These are phyloP conservation scores for Yamadazyma sp. DNA, from an alignment of 805 yeast species.

Conservation along the genomic window DNA sequence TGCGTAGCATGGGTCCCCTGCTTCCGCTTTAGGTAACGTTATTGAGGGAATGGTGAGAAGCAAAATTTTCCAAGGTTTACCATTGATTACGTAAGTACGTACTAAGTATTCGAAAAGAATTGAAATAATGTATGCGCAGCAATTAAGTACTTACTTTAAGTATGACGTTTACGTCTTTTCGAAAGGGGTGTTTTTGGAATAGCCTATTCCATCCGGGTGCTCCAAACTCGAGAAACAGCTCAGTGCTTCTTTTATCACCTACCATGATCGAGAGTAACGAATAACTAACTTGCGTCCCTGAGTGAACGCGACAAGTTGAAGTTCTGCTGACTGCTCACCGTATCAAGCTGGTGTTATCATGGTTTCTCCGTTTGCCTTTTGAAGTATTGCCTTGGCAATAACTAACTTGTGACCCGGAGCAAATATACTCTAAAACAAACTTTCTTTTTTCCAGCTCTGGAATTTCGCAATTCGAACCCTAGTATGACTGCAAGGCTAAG, in stretches of 20 bases:
- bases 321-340: too few species aligned
- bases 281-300: too few species aligned
- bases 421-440: not conserved
- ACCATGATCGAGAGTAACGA: too few species aligned
- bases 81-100: conserved; percentile 3
- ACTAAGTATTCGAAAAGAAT: not conserved
- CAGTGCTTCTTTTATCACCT: too few species aligned
- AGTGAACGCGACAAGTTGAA: too few species aligned
- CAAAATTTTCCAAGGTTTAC: not conserved
- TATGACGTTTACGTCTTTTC: too few species aligned
- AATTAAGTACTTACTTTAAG: too few species aligned
- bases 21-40: conserved; percentile 5
- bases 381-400: not conserved
- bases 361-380: too few species aligned
- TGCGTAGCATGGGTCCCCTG: not conserved
- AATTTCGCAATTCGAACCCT: conserved; percentile 5
- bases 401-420: not conserved
- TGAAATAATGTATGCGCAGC: conserved; percentile 3
- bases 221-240: too few species aligned
- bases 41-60: conserved; percentile 5
- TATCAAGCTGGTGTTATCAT: too few species aligned
- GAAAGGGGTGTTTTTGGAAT: too few species aligned
- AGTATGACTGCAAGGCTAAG: conserved; percentile 8
- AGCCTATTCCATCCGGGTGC: too few species aligned
- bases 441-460: not conserved